Base-by-base conservation (phyloP, 371 early-diverging fungal genomes). In the Mortierella sp. region DNA sequence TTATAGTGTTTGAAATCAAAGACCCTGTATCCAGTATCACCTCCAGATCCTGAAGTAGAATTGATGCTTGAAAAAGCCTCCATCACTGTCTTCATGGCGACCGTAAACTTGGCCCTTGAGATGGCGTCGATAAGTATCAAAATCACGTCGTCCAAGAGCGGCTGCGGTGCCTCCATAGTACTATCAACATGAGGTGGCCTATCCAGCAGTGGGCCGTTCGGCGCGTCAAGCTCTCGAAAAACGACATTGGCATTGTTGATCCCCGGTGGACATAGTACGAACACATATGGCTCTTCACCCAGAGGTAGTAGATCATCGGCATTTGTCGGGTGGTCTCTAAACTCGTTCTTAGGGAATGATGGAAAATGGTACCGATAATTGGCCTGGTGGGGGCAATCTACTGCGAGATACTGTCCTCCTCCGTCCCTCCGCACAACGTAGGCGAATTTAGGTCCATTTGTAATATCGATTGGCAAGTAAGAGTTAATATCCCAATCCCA, bases 91-190 rank as follows among this genome's bases (percentile, higher is more conserved):
- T 51, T 55, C 71, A 80, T 73, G 24, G 52, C 74, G 2, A 59
- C 45, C 23, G 24, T 53, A 34, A 80, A 80, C 46, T 80, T 68
- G 43, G 69, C 71, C 26, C 80, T 62, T 6, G 74, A 65, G 18
- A 70, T 71, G 10, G 74, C 80, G 45, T 80, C 80, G 18, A 80
- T 53, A 27, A 74, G 53, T 41, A 80, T 48, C 63, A 74, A 59
- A 23, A 80, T 74, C 10, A 80, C 80, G 34, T 80, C 80, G 31
- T 80, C 76, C 18, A 80, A 46, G 19, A 80, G 50, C 6, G 80
- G 74, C 39, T 63, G 63, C 12, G 68, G 71, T 6, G 61, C 52
- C 19, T 67, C 58, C 30, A 47, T 42, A 3, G 68, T 68, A 7
- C 74, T 68, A 16, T 45, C 38, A 16, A 64, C 38, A 30, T 58